Conservation (phyloP, 768 basidiomycete species). For the Mrakia gelida region DNA sequence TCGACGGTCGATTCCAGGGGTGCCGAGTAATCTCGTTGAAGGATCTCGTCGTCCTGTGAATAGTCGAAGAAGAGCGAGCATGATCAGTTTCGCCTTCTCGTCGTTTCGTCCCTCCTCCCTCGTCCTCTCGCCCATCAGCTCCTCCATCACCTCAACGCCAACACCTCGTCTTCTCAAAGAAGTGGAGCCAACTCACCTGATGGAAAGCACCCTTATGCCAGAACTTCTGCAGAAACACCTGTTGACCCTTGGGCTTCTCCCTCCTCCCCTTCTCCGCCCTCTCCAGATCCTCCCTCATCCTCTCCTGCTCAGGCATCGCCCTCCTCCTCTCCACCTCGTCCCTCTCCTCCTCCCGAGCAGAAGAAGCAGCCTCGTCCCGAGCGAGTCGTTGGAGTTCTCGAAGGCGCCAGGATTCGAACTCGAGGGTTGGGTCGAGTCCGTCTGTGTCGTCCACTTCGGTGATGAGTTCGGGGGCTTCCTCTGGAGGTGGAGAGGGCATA, state of each 20-base stretch:
- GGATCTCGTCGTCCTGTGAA: conserved; percentile 75
- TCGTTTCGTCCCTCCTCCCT: background rate
- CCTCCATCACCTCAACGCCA: background rate
- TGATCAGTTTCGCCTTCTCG: background rate
- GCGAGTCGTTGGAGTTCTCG: conserved; percentile 91
- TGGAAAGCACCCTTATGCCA: conserved; percentile 99
- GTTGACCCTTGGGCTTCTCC: conserved; percentile 53
- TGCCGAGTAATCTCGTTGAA: conserved; percentile 78
- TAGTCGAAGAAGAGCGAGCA: background rate
- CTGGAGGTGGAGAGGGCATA: conserved; percentile 47
- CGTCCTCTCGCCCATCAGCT: background rate
- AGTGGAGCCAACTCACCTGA: conserved; percentile 59
- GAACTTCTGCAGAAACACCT: conserved; percentile 94
- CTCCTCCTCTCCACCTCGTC: conserved; percentile 88
- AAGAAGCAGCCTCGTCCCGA: conserved; percentile 83
- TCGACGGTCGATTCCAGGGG: conserved; percentile 85
- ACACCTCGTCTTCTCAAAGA: background rate
- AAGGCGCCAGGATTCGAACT: conserved; percentile 95
- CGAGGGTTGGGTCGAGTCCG: conserved; percentile 76
- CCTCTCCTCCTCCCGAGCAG: conserved; percentile 73
- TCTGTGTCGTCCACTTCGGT: conserved; percentile 95
- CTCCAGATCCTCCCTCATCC: conserved; percentile 87
- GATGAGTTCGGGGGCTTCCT: conserved; percentile 76
- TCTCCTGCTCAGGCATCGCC: conserved; percentile 87
- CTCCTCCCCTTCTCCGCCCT: conserved; percentile 56